These are phyloP conservation scores for Xylaria sp. DNA, from an alignment of 2,329 filamentous ascomycete genomes.

Conservation along the genomic window DNA sequence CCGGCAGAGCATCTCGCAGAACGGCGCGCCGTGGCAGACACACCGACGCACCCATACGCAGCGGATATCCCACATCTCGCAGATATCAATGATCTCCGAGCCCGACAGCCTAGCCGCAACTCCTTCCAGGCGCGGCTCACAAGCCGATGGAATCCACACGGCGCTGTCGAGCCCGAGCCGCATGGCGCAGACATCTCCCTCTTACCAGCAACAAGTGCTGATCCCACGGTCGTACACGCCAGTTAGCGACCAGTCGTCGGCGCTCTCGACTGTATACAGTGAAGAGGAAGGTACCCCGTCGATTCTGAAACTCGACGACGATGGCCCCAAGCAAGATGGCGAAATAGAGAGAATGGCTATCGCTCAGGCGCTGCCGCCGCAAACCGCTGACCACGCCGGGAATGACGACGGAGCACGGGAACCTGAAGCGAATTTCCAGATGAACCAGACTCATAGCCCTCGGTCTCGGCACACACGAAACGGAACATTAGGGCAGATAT, in stretches of 20 bases:
- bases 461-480: constrained; percentile 15
- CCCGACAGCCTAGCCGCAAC: constrained; percentile 56
- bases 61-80: constrained; percentile 46
- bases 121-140: constrained; percentile 50
- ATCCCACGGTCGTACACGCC: constrained; percentile 40
- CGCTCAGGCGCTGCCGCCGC: constrained; percentile 25
- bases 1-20: constrained; percentile 18
- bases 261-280: constrained; percentile 68
- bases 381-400: constrained; percentile 19
- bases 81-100: constrained; percentile 51
- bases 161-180: constrained; percentile 60
- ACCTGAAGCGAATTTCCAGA: not conserved
- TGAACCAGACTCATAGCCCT: not conserved
- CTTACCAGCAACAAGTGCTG: not conserved
- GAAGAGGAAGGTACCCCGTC: constrained; percentile 54
- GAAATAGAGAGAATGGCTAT: constrained; percentile 29
- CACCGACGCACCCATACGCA: constrained; percentile 38
- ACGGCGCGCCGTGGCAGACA: constrained; percentile 29
- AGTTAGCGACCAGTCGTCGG: constrained; percentile 61
- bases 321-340: not conserved
- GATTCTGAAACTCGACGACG: constrained; percentile 23
- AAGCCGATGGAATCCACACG: constrained; percentile 50
- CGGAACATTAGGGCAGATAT: constrained; percentile 33
- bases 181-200: constrained; percentile 6
- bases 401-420: not conserved